Percentiles rank a stretch among this genome's conserved stretches.
Conservation (phyloP, 768 basidiomycete species). For the Collybia nuda region DNA sequence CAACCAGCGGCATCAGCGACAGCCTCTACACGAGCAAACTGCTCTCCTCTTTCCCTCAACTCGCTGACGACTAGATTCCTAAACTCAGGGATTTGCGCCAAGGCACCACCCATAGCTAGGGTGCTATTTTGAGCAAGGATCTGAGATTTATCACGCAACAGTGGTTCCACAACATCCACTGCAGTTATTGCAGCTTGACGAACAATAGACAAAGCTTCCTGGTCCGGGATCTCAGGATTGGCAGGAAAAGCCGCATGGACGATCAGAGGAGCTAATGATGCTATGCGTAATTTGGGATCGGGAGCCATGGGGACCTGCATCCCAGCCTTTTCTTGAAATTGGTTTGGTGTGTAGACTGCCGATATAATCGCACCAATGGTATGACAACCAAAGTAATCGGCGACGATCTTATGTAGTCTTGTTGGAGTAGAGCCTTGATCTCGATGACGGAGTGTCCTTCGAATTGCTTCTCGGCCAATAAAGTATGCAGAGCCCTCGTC, state of each 20-base stretch:
- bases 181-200: slow-evolving; percentile 12
- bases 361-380: slow-evolving; percentile 18
- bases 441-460: slow-evolving; percentile 13
- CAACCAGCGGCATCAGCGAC: slow-evolving; percentile 17
- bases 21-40: slow-evolving; percentile 15
- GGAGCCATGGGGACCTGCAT: slow-evolving; percentile 3
- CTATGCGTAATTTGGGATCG: slow-evolving; percentile 24
- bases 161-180: slow-evolving; percentile 10
- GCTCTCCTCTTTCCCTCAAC: slow-evolving; percentile 9
- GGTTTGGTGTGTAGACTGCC: slow-evolving; percentile 18
- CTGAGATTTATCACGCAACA: slow-evolving; percentile 3
- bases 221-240: slow-evolving; percentile 4
- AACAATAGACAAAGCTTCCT: slow-evolving; percentile 20
- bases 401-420: slow-evolving; percentile 14
- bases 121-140: slow-evolving; percentile 10
- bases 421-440: slow-evolving; percentile 18
- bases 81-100: slow-evolving; percentile 18
- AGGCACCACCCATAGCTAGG: slow-evolving; percentile 22
- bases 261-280: slow-evolving; percentile 18
- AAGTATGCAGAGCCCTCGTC: slow-evolving; percentile 25
- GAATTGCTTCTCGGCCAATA: slow-evolving; percentile 22
- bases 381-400: slow-evolving; percentile 17
- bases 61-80: slow-evolving; percentile 10
- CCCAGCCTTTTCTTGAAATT: slow-evolving; percentile 7
- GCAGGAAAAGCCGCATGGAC: slow-evolving; percentile 18